Evolutionary conservation across 371 early-diverging fungal species (phyloP).

Genomic region (Circinella minor): DNA sequence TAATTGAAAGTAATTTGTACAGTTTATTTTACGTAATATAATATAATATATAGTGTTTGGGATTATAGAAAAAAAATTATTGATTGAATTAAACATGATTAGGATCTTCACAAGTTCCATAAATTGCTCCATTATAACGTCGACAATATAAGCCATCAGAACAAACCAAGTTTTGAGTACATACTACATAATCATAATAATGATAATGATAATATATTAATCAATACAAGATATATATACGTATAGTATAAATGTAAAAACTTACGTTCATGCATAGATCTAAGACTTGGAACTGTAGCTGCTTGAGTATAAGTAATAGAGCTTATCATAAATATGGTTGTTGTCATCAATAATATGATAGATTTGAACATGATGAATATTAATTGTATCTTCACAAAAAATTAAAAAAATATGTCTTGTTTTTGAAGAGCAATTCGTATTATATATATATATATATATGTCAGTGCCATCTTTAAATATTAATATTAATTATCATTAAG

Average conservation of each 20-base stretch:
- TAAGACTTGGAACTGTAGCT: slow-evolving; percentile 10
- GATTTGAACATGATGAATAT: slow-evolving; percentile 11
- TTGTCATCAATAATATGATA: slow-evolving; percentile 2
- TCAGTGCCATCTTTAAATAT: background rate
- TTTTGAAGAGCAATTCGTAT: background rate
- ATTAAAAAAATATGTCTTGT: background rate
- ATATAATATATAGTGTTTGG: background rate
- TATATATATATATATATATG: slow-evolving; percentile 6
- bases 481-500: background rate
- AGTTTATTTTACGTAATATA: too few species aligned
- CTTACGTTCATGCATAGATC: slow-evolving; percentile 24
- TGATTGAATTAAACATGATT: slow-evolving; percentile 8
- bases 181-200: slow-evolving; percentile 26
- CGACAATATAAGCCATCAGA: slow-evolving; percentile 34
- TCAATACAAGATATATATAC: background rate
- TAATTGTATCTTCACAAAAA: background rate
- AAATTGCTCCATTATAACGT: slow-evolving; percentile 30
- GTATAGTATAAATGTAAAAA: background rate
- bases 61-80: background rate
- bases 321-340: background rate
- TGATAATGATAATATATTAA: background rate
- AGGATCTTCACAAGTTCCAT: slow-evolving; percentile 42
- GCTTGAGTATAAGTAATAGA: slow-evolving; percentile 1
- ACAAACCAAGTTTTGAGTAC: slow-evolving; percentile 45
- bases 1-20: too few species aligned